A percentile compares a stretch with the other conserved stretches of the same genome.
These are phyloP conservation scores for Ustilago bromivora DNA, from an alignment of 1,284 basidiomycete genomes.

Conservation along the genomic window DNA sequence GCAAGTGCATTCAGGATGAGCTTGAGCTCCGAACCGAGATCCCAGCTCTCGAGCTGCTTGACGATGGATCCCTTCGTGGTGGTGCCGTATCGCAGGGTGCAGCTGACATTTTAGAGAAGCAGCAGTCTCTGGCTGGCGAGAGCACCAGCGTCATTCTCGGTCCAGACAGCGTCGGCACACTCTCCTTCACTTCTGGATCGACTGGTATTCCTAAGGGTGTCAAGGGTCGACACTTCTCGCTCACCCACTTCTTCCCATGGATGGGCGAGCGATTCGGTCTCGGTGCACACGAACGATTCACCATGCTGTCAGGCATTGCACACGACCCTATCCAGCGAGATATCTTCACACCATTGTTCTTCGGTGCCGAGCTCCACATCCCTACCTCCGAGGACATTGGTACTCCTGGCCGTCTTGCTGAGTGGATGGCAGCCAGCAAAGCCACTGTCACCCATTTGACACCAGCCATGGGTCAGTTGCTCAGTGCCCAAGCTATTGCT, in stretches of 20 bases:
- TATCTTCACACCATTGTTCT: constrained; percentile 98
- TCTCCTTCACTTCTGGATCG: constrained; percentile 97
- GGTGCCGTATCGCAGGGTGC: constrained; percentile 71
- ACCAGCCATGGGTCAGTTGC: constrained; percentile 94
- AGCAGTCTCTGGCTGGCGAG: constrained; percentile 72
- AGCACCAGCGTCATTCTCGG: constrained; percentile 82
- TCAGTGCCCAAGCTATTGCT: constrained; percentile 92
- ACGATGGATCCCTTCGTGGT: constrained; percentile 74
- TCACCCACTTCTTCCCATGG: constrained; percentile 99
- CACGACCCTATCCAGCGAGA: constrained; percentile 99
- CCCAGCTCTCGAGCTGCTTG: constrained; percentile 85
- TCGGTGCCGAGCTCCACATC: constrained; percentile 94
- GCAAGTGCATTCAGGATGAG: constrained; percentile 84
- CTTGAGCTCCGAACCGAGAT: constrained; percentile 89
- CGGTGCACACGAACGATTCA: constrained; percentile 83
- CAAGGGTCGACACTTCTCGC: constrained; percentile 89
- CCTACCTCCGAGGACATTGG: constrained; percentile 98
- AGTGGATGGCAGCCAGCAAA: constrained; percentile 95
- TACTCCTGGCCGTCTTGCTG: constrained; percentile 93
- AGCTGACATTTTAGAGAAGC: constrained; percentile 72
- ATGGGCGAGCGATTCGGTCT: constrained; percentile 92
- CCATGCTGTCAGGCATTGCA: constrained; percentile 98
- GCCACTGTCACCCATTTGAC: constrained; percentile 90
- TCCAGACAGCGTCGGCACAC: constrained; percentile 92
- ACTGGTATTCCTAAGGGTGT: constrained; percentile 99